Percentiles rank a stretch among this genome's conserved stretches.
phyloP scores from a whole-genome alignment of 345 rosid species.

The Hibiscus trionum region DNA sequence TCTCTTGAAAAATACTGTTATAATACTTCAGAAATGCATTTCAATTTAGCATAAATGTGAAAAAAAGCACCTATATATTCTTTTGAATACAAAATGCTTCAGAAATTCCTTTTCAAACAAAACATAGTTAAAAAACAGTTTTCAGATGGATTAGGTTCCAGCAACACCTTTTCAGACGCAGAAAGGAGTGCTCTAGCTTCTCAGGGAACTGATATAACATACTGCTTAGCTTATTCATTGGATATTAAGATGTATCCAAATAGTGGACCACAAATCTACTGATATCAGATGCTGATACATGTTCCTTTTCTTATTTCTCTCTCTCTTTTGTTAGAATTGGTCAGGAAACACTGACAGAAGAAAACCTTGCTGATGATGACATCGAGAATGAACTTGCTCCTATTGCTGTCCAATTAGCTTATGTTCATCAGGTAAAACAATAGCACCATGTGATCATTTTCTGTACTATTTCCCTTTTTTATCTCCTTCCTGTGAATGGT shows the following conservation, averaged over 20 bases:
- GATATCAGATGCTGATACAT: background rate
- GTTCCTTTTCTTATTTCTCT: constrained; percentile 6
- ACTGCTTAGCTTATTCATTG: background rate
- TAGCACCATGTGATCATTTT: background rate
- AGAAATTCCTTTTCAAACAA: background rate
- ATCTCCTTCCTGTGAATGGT: background rate
- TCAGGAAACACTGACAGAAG: constrained; percentile 77
- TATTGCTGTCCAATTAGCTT: constrained; percentile 77
- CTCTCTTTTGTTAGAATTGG: constrained; percentile 53
- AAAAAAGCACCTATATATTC: background rate
- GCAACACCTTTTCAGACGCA: background rate
- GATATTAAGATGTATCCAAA: background rate
- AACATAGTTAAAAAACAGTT: background rate
- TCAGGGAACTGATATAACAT: background rate
- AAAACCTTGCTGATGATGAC: constrained; percentile 63
- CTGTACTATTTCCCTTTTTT: background rate
- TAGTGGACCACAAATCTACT: constrained; percentile 3
- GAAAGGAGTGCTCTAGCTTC: background rate
- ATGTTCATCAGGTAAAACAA: constrained; percentile 69
- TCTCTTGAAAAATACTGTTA: too few species aligned
- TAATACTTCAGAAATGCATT: background rate
- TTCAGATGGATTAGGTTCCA: background rate
- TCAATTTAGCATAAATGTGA: background rate
- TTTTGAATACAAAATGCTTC: background rate
- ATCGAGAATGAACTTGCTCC: constrained; percentile 89